These are phyloP conservation scores for Theobroma grandiflorum DNA, from an alignment of 441 rosid genomes.

Conservation along the genomic window DNA sequence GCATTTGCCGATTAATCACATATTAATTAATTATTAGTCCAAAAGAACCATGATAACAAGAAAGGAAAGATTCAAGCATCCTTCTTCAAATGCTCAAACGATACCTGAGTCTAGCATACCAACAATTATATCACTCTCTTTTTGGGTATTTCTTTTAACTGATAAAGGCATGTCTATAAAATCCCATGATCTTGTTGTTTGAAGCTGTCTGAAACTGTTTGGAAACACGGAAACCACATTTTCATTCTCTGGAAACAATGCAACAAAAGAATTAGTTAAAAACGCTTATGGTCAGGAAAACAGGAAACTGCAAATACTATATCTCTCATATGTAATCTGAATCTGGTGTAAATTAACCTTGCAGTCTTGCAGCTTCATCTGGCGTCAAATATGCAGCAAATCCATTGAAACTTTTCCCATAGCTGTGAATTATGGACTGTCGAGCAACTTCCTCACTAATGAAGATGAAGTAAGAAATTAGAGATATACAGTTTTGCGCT, in stretches of 20 bases:
- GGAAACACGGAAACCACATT: slow-evolving; percentile 73
- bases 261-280: no score
- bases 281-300: no score
- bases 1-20: background rate
- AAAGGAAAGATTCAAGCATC: background rate
- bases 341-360: slow-evolving; percentile 39
- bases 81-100: background rate
- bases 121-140: slow-evolving; percentile 58
- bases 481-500: no score
- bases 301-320: no score
- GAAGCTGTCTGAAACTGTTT: slow-evolving; percentile 60
- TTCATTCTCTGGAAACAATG: slow-evolving; percentile 51
- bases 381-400: slow-evolving; percentile 75
- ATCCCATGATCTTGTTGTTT: slow-evolving; percentile 89
- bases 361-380: slow-evolving; percentile 65
- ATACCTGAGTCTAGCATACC: slow-evolving; percentile 80
- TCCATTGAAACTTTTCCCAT: slow-evolving; percentile 72
- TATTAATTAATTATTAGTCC: no score
- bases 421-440: slow-evolving; percentile 59
- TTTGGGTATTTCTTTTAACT: slow-evolving; percentile 34
- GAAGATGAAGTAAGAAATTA: background rate
- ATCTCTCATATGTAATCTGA: no score
- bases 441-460: slow-evolving; percentile 63
- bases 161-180: slow-evolving; percentile 59
- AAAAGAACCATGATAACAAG: background rate